A percentile compares a stretch with the other conserved stretches of the same genome.
phyloP scores from a whole-genome alignment of 208 protist species.

The Crithidia expoeki region DNA sequence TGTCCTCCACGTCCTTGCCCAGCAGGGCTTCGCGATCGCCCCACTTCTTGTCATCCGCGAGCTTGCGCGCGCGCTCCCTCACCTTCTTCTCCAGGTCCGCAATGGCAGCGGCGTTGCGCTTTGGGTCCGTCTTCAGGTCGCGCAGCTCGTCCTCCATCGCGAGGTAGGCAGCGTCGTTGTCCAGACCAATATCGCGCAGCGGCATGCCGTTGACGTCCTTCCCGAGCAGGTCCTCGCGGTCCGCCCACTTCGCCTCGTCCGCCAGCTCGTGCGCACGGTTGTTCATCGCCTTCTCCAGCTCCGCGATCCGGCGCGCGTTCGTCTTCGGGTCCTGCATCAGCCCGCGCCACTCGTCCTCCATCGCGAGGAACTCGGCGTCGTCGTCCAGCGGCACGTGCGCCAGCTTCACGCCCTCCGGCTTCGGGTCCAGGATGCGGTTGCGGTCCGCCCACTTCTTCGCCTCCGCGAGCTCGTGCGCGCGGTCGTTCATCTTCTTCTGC shows the following conservation, averaged over 20 bases:
- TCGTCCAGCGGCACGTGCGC: conserved; percentile 60
- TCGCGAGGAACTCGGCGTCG: conserved; percentile 53
- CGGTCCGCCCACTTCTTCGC: no score
- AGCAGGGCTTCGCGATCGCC: no score
- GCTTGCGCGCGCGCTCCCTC: no score
- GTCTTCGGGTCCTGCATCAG: conserved; percentile 62
- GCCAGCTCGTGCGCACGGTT: conserved; percentile 65
- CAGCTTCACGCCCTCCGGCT: no score
- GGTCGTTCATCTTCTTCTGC: no score
- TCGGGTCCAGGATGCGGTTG: no score
- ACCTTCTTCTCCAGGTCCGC: no score
- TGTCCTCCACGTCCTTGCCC: no score
- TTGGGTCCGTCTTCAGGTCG: conserved; percentile 51
- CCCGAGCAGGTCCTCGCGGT: conserved; percentile 70
- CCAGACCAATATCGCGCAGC: conserved; percentile 61
- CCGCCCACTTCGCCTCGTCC: conserved; percentile 52
- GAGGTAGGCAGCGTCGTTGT: conserved; percentile 45
- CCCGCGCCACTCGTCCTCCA: conserved; percentile 57
- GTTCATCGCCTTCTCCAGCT: conserved; percentile 64
- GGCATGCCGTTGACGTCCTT: conserved; percentile 52
- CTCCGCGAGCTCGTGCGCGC: no score
- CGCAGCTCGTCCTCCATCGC: conserved; percentile 42
- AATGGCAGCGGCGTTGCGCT: conserved; percentile 50
- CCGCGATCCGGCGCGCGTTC: conserved; percentile 55
- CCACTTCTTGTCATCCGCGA: no score